phyloP scores from a whole-genome alignment of 2,329 filamentous ascomycete genomes.

The Kalaharituber pfeilii region DNA sequence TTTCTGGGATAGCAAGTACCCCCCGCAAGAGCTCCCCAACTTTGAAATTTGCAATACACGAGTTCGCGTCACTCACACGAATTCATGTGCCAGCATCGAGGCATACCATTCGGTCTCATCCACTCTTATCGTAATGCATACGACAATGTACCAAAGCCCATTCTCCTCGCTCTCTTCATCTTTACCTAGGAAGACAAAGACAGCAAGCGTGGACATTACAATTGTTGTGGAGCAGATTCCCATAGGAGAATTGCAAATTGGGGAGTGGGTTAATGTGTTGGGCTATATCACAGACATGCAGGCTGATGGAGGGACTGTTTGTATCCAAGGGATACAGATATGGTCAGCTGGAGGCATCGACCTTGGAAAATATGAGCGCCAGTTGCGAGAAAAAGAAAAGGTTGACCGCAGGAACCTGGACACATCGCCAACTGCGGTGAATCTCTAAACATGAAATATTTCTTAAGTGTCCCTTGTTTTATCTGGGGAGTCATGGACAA shows the following conservation, averaged over 20 bases:
- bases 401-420: not conserved
- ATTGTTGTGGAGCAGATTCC: too few relatives aligned
- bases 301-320: conserved; percentile 26
- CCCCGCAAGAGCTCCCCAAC: too few relatives aligned
- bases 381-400: conserved; percentile 28
- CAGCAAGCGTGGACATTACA: conserved; percentile 51
- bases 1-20: conserved; percentile 83
- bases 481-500: too few relatives aligned
- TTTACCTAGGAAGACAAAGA: too few relatives aligned
- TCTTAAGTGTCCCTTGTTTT: too few relatives aligned
- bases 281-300: conserved; percentile 46
- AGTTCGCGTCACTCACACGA: too few relatives aligned
- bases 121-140: conserved; percentile 44
- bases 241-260: conserved; percentile 48
- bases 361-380: conserved; percentile 51
- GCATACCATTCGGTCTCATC: conserved; percentile 41
- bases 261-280: conserved; percentile 79
- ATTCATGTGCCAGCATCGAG: conserved; percentile 38
- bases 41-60: too few relatives aligned
- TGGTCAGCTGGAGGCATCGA: conserved; percentile 62
- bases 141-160: too few relatives aligned
- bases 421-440: too few relatives aligned
- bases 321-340: conserved; percentile 56
- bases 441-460: too few relatives aligned
- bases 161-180: too few relatives aligned